Base-by-base conservation (phyloP, 2,329 filamentous ascomycete genomes). In the Colletotrichum tanaceti region DNA sequence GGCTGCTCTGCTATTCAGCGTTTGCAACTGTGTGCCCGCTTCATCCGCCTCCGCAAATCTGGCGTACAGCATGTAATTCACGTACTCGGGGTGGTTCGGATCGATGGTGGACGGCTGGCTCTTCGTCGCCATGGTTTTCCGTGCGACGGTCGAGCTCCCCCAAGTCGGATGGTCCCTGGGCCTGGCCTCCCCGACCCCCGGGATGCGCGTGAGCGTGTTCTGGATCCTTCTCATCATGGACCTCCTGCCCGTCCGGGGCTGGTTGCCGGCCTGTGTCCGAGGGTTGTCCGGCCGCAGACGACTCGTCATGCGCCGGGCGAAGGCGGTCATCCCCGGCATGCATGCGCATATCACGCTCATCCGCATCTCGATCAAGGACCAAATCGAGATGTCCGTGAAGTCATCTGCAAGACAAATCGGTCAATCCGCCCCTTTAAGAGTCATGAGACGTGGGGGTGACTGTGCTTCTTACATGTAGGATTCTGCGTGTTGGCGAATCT, bases 261-360 rank as follows among this genome's bases (percentile, higher is more conserved):
- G 24, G 28, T 58, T 63, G 6, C 20, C 43, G 9, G 24, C 24
- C 2, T 52, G 43, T 13, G 2, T 10, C 20, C 39, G 22, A 4
- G 24, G 24, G 3, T 28, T 22, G n/a, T 50, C 10, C 3, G 28
- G 11, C 13, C 39, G 11, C 4, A 35, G 28, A 14, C 52, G 24
- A 4, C 28, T 35, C 13, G 16, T 41, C 9, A 67, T n/a, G 28
- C 65, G 65, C 10, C 65, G 65, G 7, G 64, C 35, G 2, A 68
- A 68, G 10, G 65, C 53, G 2, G 53, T 64, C 53, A 68, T 64
- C 1, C 65, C 65, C 1, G 70, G 63, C 55, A 71, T 60, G 5
- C 70, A 71, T 1, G 67, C 63, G 24, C 67, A 70, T 20, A 70
- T 68, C 32, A 71, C 60, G 41, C 67, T 64, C 0, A 66, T 14